Percentiles rank a stretch among this genome's conserved stretches.
Evolutionary conservation across 495 filamentous ascomycete species (phyloP).

Genomic region (Lasiosphaeria miniovina): DNA sequence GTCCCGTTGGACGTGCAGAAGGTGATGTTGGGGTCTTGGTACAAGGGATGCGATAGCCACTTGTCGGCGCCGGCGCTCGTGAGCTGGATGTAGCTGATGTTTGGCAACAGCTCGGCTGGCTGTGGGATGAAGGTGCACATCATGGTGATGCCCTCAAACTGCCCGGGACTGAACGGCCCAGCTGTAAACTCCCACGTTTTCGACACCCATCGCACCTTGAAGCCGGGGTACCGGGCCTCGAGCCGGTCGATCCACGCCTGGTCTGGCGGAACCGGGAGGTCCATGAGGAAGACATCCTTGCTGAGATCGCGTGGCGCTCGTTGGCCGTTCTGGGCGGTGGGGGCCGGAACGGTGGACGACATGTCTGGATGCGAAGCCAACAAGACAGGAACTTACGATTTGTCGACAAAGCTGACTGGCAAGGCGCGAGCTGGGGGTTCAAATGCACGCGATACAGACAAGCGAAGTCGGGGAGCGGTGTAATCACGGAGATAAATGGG

Average conservation of each 20-base stretch:
- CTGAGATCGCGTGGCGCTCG: conserved; percentile 15
- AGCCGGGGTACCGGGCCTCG: conserved; percentile 24
- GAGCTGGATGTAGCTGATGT: conserved; percentile 34
- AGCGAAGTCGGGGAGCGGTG: no score
- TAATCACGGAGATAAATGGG: no score
- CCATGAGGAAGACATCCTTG: conserved; percentile 21
- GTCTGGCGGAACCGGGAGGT: conserved; percentile 14
- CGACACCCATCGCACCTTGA: conserved; percentile 29
- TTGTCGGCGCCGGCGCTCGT: conserved; percentile 31
- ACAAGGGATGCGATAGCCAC: conserved; percentile 29
- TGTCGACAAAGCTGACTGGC: no score
- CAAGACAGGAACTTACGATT: no score
- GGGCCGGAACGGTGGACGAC: background rate
- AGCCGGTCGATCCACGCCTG: conserved; percentile 27
- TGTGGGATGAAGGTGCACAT: conserved; percentile 20
- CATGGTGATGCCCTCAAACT: conserved; percentile 32
- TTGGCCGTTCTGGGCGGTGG: background rate
- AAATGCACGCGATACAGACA: no score
- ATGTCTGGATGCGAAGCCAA: background rate
- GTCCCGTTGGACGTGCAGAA: conserved; percentile 35
- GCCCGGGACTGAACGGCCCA: conserved; percentile 5
- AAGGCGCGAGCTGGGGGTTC: no score
- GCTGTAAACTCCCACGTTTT: background rate
- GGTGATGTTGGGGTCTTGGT: conserved; percentile 25
- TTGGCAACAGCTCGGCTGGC: conserved; percentile 23